Evolutionary conservation across 306 rosid species (phyloP).

Genomic region (Rosa persica): DNA sequence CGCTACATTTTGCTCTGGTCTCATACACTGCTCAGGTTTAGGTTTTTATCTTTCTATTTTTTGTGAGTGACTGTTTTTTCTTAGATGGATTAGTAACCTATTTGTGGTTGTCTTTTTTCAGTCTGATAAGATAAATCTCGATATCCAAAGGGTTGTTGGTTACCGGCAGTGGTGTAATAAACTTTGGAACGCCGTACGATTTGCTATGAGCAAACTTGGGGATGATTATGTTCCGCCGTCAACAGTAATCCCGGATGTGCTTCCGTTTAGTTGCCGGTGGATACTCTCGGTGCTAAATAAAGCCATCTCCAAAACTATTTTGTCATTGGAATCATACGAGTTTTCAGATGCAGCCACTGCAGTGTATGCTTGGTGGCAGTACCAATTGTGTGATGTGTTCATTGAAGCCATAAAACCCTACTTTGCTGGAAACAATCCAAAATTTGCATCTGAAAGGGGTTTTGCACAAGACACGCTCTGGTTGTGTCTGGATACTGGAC

Average conservation of each 20-base stretch:
- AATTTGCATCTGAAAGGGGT: constrained; percentile 54
- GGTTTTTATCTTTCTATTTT: constrained; percentile 16
- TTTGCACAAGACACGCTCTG: constrained; percentile 81
- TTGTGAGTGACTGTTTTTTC: constrained; percentile 2
- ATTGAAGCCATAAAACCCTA: constrained; percentile 92
- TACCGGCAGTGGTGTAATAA: constrained; percentile 97
- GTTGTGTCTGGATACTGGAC: constrained; percentile 90
- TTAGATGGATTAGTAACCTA: not conserved
- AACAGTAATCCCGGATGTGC: constrained; percentile 48
- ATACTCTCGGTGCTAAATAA: constrained; percentile 77
- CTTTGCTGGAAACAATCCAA: constrained; percentile 62
- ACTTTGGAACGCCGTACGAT: constrained; percentile 90
- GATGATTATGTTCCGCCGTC: constrained; percentile 69
- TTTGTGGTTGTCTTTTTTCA: constrained; percentile 38
- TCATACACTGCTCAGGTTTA: constrained; percentile 93
- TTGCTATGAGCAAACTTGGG: constrained; percentile 93
- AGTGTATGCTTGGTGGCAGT: constrained; percentile 91
- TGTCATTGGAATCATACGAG: constrained; percentile 60
- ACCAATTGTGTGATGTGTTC: constrained; percentile 92
- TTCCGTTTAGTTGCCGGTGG: constrained; percentile 96
- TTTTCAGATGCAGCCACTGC: constrained; percentile 86
- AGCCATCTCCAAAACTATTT: constrained; percentile 56
- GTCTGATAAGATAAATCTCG: constrained; percentile 96
- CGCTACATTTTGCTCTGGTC: constrained; percentile 92
- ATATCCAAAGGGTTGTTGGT: constrained; percentile 92